Evolutionary conservation across 1,284 basidiomycete species (phyloP).

Genomic region (Albatrellus sp.): DNA sequence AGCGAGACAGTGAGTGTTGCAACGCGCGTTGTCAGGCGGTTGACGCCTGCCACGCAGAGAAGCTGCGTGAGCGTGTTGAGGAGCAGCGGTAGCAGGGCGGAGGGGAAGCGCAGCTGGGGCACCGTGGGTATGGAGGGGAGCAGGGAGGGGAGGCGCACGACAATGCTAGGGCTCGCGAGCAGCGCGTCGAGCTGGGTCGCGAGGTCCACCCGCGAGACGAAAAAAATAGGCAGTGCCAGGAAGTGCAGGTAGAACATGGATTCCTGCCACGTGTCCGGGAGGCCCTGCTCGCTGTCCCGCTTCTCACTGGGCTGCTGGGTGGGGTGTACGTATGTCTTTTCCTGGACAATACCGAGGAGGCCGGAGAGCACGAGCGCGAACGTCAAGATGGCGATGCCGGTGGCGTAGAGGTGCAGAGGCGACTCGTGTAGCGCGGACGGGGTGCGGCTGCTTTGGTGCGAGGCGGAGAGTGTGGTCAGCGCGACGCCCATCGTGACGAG

Average conservation of each 20-base stretch:
- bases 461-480: constrained; percentile 73
- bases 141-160: not conserved
- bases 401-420: constrained; percentile 34
- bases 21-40: constrained; percentile 72
- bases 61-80: constrained; percentile 81
- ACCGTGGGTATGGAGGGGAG: constrained; percentile 10
- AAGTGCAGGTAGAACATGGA: constrained; percentile 84
- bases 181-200: constrained; percentile 32
- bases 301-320: constrained; percentile 3
- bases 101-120: constrained; percentile 34
- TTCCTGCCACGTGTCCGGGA: constrained; percentile 63
- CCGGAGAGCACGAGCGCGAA: constrained; percentile 74
- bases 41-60: constrained; percentile 83
- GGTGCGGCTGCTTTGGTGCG: constrained; percentile 13
- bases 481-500: constrained; percentile 75
- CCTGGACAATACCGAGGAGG: constrained; percentile 79
- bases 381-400: constrained; percentile 64
- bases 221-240: constrained; percentile 63
- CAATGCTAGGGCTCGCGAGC: constrained; percentile 26
- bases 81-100: constrained; percentile 52
- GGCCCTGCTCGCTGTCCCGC: constrained; percentile 4
- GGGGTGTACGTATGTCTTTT: constrained; percentile 52
- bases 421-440: constrained; percentile 1
- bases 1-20: constrained; percentile 79
- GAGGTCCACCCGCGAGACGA: constrained; percentile 42